Evolutionary conservation across 805 yeast species (phyloP), one percentile per base, ranked within the genome.

Genomic region (Phaffomyces antillensis): DNA sequence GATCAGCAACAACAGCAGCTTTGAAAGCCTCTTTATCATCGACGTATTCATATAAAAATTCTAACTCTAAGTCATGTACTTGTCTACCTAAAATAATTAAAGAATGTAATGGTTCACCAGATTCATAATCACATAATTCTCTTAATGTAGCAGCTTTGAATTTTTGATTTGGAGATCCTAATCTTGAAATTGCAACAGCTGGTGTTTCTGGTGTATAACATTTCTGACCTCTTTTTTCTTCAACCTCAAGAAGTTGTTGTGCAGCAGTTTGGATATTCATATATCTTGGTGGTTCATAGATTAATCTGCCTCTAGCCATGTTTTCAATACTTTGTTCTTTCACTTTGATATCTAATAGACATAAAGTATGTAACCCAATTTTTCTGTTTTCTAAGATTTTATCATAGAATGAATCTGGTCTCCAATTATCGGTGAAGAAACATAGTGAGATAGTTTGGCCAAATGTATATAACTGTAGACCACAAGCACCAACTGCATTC

Each of bases 401-500:
- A 58, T 82, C 77, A 64, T 91, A 93, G 71, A 95, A 91, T 36
- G 95, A 84, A 63, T 91, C 98, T 1, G 99, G 99, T 64, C 87
- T 84, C 98, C 99, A 91, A 47, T 71, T 69, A 18, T 91, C 98
- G 25, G 96, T 90, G 73, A 93, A 91, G 62, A 93, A 93, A 3
- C 93, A 98, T 62, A 93, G 71, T 2, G 96, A 88, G n/a, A 91
- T 91, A 11, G 98, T 89, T 68, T 93, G 98, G 10, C 99, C 99
- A 66, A 90, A 91, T 56, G 84, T 89, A 66, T 91, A 91, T 47
- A 91, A 72, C 65, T 91, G 99, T 52, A 93, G 74, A 20, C 99
- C 99, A 69, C 97, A 89, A 1, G 97, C 95, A 17, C 99, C 99
- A 24, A 91, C 96, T 0, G 98, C 99, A 61, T 91, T 91, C 96